Evolutionary conservation across 768 basidiomycete genomes (phyloP), one percentile per base, ranked within the genome.

Genomic region (Tylopilus balloui): DNA sequence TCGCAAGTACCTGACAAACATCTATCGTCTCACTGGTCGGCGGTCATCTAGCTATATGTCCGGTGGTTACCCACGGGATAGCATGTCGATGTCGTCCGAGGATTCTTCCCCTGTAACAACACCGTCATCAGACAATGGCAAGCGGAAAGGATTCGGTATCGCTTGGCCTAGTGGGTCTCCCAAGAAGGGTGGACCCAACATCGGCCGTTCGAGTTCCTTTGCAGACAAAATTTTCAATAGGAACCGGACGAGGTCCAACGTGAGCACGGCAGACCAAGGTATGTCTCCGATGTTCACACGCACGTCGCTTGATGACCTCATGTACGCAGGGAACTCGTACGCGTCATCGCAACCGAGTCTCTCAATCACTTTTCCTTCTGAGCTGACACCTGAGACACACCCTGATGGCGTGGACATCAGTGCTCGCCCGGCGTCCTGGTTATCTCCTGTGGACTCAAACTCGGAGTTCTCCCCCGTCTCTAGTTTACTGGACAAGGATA

Each of bases 61-160:
- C 27, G 71, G 66, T 9, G 53, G 71, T 2, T 73, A 76, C 45
- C 71, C 77, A 20, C 76, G 86, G 14, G 69, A 79, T 29, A 88
- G 86, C 58, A 69, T 78, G 45, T 84, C 82, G 21, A 67, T 82
- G 47, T 86, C 84, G 0, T 84, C 81, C 6, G 85, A 88, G 54
- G 84, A 86, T 56, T 84, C 83, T 21, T 73, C 74, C 27, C 69
- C 76, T 19, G 74, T 83, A n/a, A 67, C 73, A 6, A 84, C 81
- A 17, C 84, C 84, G 23, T 75, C 82, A 24, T 75, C 82, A 7
- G 71, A 81, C 51, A 64, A 70, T 58, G 64, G 70, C 51, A 56
- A 62, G 27, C 55, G 60, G 38, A 58, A 67, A 35, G 48, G 66
- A 40, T 60, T 64, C 19, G 67, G 72, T 1, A 64, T 75, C 32